These are phyloP conservation scores for Dimargaris xerosporica DNA, from an alignment of 192 early-diverging fungal species.

Conservation along the genomic window DNA sequence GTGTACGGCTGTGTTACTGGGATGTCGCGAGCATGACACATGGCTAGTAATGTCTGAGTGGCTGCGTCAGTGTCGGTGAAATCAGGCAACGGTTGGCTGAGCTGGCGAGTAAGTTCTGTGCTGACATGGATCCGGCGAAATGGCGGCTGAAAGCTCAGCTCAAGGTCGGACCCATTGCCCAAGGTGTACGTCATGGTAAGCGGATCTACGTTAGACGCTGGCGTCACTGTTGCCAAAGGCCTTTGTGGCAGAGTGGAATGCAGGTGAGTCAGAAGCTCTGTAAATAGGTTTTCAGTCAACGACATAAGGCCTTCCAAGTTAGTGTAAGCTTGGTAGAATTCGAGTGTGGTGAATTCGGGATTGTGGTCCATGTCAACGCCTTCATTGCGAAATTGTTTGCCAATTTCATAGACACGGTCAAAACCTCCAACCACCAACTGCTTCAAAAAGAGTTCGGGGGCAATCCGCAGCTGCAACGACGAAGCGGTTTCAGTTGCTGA, in stretches of 20 bases:
- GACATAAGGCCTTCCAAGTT: constrained; percentile 49
- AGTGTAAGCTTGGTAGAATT: constrained; percentile 72
- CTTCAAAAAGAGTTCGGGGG: constrained; percentile 78
- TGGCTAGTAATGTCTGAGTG: constrained; percentile 16
- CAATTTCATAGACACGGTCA: constrained; percentile 75
- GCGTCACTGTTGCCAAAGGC: no score
- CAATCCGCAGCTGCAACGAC: constrained; percentile 55
- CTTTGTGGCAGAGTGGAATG: no score
- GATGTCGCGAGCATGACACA: constrained; percentile 25
- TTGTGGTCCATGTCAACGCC: constrained; percentile 78
- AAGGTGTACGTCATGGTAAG: constrained; percentile 4
- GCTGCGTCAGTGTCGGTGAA: constrained; percentile 22
- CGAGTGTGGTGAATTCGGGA: constrained; percentile 83
- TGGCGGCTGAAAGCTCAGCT: constrained; percentile 31
- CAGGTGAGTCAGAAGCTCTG: constrained; percentile 40
- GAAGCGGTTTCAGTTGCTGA: neutral
- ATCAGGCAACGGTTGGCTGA: constrained; percentile 23
- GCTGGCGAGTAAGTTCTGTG: constrained; percentile 25
- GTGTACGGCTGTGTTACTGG: constrained; percentile 35
- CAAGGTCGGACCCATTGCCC: constrained; percentile 16
- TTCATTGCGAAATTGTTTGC: constrained; percentile 85
- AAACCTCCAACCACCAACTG: constrained; percentile 76
- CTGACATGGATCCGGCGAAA: constrained; percentile 43
- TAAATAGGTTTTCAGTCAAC: constrained; percentile 61
- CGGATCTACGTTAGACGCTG: no score